Evolutionary conservation across 129 eudicot genomes (phyloP).

Genomic region (Escallonia rubra): DNA sequence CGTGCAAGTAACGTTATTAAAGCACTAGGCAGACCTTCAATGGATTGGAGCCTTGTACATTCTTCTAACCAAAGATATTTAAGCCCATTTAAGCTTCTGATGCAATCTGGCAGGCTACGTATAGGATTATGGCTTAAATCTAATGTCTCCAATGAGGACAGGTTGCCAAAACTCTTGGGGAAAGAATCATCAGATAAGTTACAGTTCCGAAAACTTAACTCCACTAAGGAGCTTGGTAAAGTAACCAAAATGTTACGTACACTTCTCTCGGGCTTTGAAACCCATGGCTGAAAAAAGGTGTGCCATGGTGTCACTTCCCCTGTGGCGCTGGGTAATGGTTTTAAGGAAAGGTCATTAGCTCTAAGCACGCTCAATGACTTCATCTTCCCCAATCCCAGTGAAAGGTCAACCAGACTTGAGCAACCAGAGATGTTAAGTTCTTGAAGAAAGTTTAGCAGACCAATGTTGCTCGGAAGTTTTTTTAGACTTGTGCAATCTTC

Average conservation of each 20-base stretch:
- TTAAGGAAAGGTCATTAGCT: background rate
- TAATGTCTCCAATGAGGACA: background rate
- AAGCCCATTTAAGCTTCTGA: background rate
- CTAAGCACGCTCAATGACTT: background rate
- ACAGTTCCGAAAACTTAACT: background rate
- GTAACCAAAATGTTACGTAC: background rate
- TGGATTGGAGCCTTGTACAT: background rate
- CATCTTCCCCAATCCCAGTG: background rate
- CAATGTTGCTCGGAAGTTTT: background rate
- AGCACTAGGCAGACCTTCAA: background rate
- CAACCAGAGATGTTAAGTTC: background rate
- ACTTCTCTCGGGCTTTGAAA: background rate
- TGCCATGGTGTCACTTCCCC: background rate
- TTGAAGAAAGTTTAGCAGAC: background rate
- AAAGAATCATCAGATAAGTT: background rate
- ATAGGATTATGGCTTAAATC: background rate
- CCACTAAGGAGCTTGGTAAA: background rate
- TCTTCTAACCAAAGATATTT: background rate
- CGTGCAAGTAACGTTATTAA: background rate
- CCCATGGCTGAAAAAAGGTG: background rate
- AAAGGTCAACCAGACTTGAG: background rate
- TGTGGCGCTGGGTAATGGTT: background rate
- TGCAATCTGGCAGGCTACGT: background rate
- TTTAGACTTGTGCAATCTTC: background rate
- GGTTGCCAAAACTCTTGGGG: background rate